Base-by-base conservation (phyloP, 805 yeast genomes). In the Candida boidinii region DNA sequence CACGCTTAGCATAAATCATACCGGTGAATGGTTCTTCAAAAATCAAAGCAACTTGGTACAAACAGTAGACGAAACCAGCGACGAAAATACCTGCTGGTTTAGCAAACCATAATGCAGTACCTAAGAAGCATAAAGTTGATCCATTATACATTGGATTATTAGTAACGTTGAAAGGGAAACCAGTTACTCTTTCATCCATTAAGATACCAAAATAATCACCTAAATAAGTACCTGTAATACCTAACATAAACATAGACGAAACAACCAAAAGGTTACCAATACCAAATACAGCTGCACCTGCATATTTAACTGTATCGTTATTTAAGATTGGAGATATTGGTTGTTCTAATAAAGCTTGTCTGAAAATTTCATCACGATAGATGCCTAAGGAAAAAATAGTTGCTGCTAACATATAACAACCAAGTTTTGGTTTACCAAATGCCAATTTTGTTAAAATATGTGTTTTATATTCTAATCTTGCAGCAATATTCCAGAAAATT, bases 101-200 rank as follows among this genome's bases (percentile, higher is more conserved):
- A 20, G 79, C 96, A 53, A 73, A 77, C 73, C 79, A 81, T 44
- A 92, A 66, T 4, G 94, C 90, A 26, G 94, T 79, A 28, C 96
- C 98, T 51, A 92, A 62, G 67, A 92, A 92, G 33, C 94, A 77
- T 44, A 90, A 62, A 16, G 88, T 73, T 8, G 95, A 83, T 12
- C 98, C 98, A 51, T 82, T 80, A 60, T 92, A 92, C 98, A 92
- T 92, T 43, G 98, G 98, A 58, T 92, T 90, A 50, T 86, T 79
- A 42, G 79, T 71, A 36, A 88, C 75, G 48, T 79, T 88, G 71
- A 92, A 92, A 12, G 98, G 98, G 71, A 92, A 92, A 1, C 82
- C 77, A 13, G 90, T 80, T 38, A 92, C 95, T 51, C 95, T 73
- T 42, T 83, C 73, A 41, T 79, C 77, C 92, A 90, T 92, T 47